Evolutionary conservation across 352 stramenopile genomes (phyloP), one percentile per base, ranked within the genome.

Genomic region (Globisporangium nodosum): DNA sequence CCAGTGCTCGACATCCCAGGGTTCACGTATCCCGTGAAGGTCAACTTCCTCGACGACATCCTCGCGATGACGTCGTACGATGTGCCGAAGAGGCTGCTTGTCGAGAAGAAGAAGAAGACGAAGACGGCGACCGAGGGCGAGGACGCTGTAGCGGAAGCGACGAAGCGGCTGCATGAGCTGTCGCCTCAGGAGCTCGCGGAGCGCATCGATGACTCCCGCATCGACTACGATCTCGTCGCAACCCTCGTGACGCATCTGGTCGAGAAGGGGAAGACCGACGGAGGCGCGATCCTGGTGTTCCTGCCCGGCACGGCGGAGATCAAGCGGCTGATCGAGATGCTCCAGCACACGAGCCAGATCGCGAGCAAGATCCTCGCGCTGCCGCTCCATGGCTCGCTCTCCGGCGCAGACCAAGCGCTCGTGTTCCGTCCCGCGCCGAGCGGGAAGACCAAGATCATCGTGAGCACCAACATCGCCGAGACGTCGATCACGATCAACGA

Each of bases 191-290:
- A 89, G 57, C 69, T 90, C 39, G 68, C 92, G 20, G 65, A 77
- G 39, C 76, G 85, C 37, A 65, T 97, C 45, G 92, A 98, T 60
- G 88, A 98, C 70, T 82, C 74, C 20, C 70, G 91, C 12, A 97
- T 98, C 33, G 97, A 98, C 70, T 98, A 98, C 68, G 88, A 97
- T 49, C 65, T 98, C 20, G 90, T 96, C 27, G 75, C 83, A n/a
- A 71, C 88, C 35, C 66, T 98, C 16, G 61, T 97, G 18, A 70
- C 88, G 52, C 68, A 95, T 55, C 84, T 97, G 58, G 81, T 82
- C 67, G 56, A 60, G 7, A 54, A 18, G 9, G 52, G 45, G 12
- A 54, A 51, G 16, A 64, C 56, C 3, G 33, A 58, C 13, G 40
- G 69, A 37, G 84, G 87, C 16, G 78, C 85, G 15, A 93, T 96